These are phyloP conservation scores for Cladorrhinum samala DNA, from an alignment of 495 filamentous ascomycete species.

Conservation along the genomic window DNA sequence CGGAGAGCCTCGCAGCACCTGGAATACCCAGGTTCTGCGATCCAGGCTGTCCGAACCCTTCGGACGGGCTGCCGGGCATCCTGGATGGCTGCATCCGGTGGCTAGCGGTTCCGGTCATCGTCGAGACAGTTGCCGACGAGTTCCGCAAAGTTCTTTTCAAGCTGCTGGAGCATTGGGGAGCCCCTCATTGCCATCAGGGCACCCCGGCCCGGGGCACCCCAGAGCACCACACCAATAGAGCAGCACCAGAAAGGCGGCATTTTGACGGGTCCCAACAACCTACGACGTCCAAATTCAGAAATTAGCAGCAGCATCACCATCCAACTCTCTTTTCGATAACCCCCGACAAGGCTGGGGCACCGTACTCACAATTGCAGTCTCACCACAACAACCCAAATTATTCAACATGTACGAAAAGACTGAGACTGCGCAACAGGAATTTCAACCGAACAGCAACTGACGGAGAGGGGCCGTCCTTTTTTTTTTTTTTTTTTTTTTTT, in stretches of 20 bases:
- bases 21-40: no score
- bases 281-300: neutral
- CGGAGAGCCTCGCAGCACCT: no score
- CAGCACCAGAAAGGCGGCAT: neutral
- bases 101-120: neutral
- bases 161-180: no score
- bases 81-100: neutral
- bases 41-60: neutral
- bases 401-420: neutral
- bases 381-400: neutral
- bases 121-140: neutral
- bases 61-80: neutral
- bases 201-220: no score
- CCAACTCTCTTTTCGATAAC: neutral
- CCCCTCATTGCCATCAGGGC: no score
- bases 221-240: neutral
- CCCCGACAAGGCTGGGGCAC: neutral
- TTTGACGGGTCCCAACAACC: neutral
- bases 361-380: no score
- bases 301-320: neutral
- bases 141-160: no score
- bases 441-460: no score
- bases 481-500: no score
- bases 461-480: no score
- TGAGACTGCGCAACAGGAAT: no score